A percentile compares a stretch with the other conserved stretches of the same genome.
Evolutionary conservation across 768 basidiomycete species (phyloP).

Genomic region (Psilocybe cyanescens): DNA sequence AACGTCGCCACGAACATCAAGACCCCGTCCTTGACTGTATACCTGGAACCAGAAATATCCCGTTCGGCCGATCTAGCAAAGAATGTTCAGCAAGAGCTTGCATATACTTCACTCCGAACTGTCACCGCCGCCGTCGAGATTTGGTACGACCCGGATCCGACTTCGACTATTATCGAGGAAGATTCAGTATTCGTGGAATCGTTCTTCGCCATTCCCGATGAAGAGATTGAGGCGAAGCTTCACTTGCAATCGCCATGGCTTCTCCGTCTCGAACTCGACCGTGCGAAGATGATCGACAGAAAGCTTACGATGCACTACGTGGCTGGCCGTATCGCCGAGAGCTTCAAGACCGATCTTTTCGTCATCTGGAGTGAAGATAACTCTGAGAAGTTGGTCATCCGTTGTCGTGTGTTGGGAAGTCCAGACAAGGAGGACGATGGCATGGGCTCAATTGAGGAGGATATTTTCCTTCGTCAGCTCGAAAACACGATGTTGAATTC

Average conservation of each 20-base stretch:
- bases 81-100: conserved; percentile 90
- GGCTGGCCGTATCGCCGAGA: conserved; percentile 90
- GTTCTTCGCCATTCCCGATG: conserved; percentile 99
- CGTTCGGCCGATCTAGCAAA: conserved; percentile 68
- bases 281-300: conserved; percentile 97
- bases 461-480: conserved; percentile 93
- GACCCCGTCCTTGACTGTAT: conserved; percentile 95
- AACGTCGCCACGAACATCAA: conserved; percentile 99
- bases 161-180: conserved; percentile 93
- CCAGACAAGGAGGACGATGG: conserved; percentile 87
- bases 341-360: conserved; percentile 94
- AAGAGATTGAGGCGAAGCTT: conserved; percentile 89
- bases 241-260: conserved; percentile 97
- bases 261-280: conserved; percentile 94
- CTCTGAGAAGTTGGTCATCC: conserved; percentile 95
- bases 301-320: conserved; percentile 96
- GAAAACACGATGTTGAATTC: conserved; percentile 97
- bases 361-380: conserved; percentile 99
- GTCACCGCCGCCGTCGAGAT: conserved; percentile 96
- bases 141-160: conserved; percentile 95
- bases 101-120: conserved; percentile 91
- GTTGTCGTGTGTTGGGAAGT: conserved; percentile 89
- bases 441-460: conserved; percentile 80
- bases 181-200: conserved; percentile 96
- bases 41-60: conserved; percentile 75